Base-by-base conservation (phyloP, 2,329 filamentous ascomycete genomes). In the Geosmithia putterillii region DNA sequence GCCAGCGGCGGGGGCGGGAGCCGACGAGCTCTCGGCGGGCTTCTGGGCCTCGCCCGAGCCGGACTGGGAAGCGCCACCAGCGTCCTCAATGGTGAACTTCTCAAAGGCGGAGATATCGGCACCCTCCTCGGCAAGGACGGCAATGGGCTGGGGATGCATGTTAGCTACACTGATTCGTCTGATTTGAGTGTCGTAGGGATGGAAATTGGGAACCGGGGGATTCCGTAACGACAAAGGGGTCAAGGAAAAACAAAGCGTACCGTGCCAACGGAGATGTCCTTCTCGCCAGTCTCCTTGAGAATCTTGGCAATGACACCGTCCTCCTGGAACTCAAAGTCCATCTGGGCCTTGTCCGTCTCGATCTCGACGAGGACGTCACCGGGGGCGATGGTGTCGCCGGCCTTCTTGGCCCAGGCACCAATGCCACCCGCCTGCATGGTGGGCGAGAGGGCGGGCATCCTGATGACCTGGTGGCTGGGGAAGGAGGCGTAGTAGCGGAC, bases 271-370 rank as follows among this genome's bases (percentile, higher is more conserved):
- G 90, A 65, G 49, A 98, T 72, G 63, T 98, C 92, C 74, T 96
- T 98, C 66, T 83, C 83, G 52, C 94, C 94, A 47, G 83, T 82
- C 39, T 95, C 85, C 71, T 88, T 92, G 59, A 98, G 73, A 50
- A 96, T 76, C 76, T 95, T 95, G 57, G 92, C 90, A 53, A 98
- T 75, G 47, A 94, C 77, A 72, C 90, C 92, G 63, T 96, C 92
- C 59, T 98, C 92, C 69, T 98, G 92, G 69, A 94, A 96, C 69
- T 98, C 92, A 64, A 98, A 96, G 73, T 98, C 92, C 92, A 98
- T 98, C 73, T 96, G 92, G 51, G 92, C 92, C 77, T 98, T 98
- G 70, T 98, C 92, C 56, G 92, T 98, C 77, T 98, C 92, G 58
- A 96, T 95, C 74, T 95, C 89, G 54, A 95, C 89, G 54, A 98